Percentiles rank a stretch among this genome's conserved stretches.
Evolutionary conservation across 116 monocot genomes (phyloP).

Genomic region (Zostera marina): DNA sequence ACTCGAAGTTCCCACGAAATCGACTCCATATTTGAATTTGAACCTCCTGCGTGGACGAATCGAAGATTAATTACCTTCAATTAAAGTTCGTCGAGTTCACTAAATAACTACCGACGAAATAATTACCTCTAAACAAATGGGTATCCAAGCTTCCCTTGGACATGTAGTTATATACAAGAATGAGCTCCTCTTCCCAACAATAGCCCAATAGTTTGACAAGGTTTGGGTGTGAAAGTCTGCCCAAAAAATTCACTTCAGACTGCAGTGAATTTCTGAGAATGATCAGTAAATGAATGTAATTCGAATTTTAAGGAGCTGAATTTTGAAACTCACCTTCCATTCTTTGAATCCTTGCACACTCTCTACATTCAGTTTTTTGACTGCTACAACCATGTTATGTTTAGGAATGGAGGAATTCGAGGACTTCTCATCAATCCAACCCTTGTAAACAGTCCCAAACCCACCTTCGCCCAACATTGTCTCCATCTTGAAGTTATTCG

Average conservation of each 20-base stretch:
- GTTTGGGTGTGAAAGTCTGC: conserved; percentile 79
- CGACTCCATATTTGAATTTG: conserved; percentile 18
- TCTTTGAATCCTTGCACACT: conserved; percentile 70
- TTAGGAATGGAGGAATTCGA: conserved; percentile 26
- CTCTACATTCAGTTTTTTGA: conserved; percentile 67
- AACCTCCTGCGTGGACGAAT: conserved; percentile 25
- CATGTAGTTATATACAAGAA: conserved; percentile 79
- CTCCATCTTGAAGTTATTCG: conserved; percentile 48
- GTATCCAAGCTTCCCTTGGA: conserved; percentile 71
- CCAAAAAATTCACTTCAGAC: conserved; percentile 74
- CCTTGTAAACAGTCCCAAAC: conserved; percentile 70
- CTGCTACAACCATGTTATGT: conserved; percentile 50
- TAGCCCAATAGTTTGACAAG: conserved; percentile 71
- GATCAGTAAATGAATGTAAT: neutral
- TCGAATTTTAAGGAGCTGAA: neutral
- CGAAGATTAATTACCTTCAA: neutral
- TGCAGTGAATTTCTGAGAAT: conserved; percentile 8
- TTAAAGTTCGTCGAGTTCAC: no score
- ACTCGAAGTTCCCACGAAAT: conserved; percentile 52
- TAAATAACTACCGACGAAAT: no score
- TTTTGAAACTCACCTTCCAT: conserved; percentile 44
- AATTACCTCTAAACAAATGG: conserved; percentile 67
- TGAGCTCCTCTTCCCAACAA: conserved; percentile 76
- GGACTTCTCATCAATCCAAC: conserved; percentile 64
- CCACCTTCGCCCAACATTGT: conserved; percentile 58